Percentiles rank a stretch among this genome's conserved stretches.
Evolutionary conservation across 805 yeast species (phyloP).

Genomic region (Candida sonorensis): DNA sequence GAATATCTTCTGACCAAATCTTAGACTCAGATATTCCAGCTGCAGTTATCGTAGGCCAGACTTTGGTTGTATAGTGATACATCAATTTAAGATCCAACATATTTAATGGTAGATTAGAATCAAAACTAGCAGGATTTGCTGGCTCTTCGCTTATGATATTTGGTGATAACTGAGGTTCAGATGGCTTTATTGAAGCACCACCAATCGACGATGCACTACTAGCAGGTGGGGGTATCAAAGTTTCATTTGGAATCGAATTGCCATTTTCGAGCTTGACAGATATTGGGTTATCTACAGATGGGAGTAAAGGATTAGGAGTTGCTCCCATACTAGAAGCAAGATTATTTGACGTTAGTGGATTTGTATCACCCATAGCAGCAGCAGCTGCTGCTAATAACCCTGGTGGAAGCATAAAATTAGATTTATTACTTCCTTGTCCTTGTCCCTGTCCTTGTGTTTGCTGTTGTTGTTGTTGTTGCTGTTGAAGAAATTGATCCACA

Average conservation of each 20-base stretch:
- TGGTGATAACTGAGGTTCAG: constrained; percentile 21
- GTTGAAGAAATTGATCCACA: not conserved
- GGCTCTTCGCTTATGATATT: constrained; percentile 24
- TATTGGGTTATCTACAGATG: too few species aligned
- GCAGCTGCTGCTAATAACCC: too few species aligned
- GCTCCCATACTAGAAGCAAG: not conserved
- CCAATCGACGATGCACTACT: not conserved
- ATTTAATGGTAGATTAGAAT: constrained; percentile 38
- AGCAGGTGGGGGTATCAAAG: too few species aligned
- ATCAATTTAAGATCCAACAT: constrained; percentile 74
- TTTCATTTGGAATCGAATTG: too few species aligned
- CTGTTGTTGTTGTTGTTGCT: not conserved
- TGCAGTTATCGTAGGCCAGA: constrained; percentile 79
- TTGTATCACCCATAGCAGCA: too few species aligned
- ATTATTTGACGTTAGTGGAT: not conserved
- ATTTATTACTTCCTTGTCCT: too few species aligned
- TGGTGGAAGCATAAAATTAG: too few species aligned
- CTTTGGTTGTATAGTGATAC: constrained; percentile 81
- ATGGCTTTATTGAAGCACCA: not conserved
- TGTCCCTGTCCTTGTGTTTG: too few species aligned
- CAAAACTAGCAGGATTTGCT: constrained; percentile 13
- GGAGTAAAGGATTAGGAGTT: too few species aligned
- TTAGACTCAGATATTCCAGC: constrained; percentile 84
- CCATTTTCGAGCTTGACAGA: too few species aligned
- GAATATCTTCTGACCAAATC: constrained; percentile 85